Percentiles rank a stretch among this genome's conserved stretches.
These are phyloP conservation scores for Diutina pseudorugosa DNA, from an alignment of 1,139 yeast species.

Conservation along the genomic window DNA sequence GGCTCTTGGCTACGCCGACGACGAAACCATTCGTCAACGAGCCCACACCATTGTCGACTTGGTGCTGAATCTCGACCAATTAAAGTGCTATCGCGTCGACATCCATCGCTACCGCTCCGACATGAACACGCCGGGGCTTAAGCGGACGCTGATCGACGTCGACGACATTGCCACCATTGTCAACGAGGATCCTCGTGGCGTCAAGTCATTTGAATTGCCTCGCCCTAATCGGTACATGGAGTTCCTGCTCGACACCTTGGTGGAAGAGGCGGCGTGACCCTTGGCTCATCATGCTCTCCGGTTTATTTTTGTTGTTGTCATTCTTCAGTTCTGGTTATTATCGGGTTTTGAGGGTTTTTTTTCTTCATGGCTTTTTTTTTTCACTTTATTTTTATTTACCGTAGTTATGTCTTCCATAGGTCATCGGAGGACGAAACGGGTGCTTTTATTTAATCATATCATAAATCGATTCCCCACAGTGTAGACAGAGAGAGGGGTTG, in stretches of 20 bases:
- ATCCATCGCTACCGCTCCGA: slow-evolving; percentile 3
- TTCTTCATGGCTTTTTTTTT: neutral
- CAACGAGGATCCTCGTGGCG: slow-evolving; percentile 1
- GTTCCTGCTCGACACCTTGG: neutral
- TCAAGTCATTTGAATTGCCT: neutral
- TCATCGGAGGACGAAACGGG: neutral
- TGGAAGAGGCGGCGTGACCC: neutral
- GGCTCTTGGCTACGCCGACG: neutral
- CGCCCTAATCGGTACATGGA: neutral
- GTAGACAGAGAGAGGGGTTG: neutral
- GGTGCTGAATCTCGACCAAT: neutral
- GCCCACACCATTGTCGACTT: neutral
- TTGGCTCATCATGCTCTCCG: neutral
- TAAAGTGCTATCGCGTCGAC: neutral
- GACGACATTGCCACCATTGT: neutral
- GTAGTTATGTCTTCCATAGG: neutral
- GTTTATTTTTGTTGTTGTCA: neutral
- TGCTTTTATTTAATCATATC: too few species aligned
- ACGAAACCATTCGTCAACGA: neutral
- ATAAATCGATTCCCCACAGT: neutral
- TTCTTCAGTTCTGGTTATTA: neutral
- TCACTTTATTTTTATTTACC: neutral
- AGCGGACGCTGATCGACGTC: slow-evolving; percentile 1
- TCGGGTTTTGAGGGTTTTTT: neutral
- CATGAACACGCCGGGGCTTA: slow-evolving; percentile 1